These are phyloP conservation scores for Pulveroboletus sp. DNA, from an alignment of 768 basidiomycete genomes.

Conservation along the genomic window DNA sequence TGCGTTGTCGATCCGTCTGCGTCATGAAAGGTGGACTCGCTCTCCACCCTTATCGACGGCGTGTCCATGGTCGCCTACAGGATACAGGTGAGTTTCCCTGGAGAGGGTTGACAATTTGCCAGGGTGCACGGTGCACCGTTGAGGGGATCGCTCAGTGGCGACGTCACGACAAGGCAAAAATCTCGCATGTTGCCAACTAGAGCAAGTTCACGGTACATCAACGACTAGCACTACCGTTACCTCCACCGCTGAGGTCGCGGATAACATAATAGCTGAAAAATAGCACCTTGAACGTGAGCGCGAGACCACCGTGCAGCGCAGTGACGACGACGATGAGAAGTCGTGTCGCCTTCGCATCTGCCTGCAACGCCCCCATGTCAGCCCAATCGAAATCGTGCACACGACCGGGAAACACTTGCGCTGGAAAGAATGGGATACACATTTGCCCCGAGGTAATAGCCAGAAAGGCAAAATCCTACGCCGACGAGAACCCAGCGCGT, in stretches of 20 bases:
- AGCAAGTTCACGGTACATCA: too few relatives aligned
- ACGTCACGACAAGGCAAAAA: too few relatives aligned
- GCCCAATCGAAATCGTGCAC: not conserved
- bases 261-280: slow-evolving; percentile 61
- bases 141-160: too few relatives aligned
- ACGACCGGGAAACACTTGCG: slow-evolving; percentile 41
- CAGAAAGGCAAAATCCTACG: slow-evolving; percentile 71
- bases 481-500: slow-evolving; percentile 79
- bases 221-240: slow-evolving; percentile 12
- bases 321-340: slow-evolving; percentile 76
- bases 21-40: not conserved
- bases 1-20: not conserved
- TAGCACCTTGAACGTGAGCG: slow-evolving; percentile 73
- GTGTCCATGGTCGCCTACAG: slow-evolving; percentile 5
- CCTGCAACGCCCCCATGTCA: slow-evolving; percentile 38
- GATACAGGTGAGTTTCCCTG: too few relatives aligned
- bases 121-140: too few relatives aligned
- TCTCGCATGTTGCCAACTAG: too few relatives aligned
- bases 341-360: slow-evolving; percentile 82
- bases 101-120: too few relatives aligned
- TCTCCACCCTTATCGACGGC: slow-evolving; percentile 1
- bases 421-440: slow-evolving; percentile 87
- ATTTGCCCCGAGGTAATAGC: slow-evolving; percentile 79
- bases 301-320: slow-evolving; percentile 71
- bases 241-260: slow-evolving; percentile 31